Evolutionary conservation across 2,329 filamentous ascomycete genomes (phyloP).

Genomic region (Aspergillus sp.): DNA sequence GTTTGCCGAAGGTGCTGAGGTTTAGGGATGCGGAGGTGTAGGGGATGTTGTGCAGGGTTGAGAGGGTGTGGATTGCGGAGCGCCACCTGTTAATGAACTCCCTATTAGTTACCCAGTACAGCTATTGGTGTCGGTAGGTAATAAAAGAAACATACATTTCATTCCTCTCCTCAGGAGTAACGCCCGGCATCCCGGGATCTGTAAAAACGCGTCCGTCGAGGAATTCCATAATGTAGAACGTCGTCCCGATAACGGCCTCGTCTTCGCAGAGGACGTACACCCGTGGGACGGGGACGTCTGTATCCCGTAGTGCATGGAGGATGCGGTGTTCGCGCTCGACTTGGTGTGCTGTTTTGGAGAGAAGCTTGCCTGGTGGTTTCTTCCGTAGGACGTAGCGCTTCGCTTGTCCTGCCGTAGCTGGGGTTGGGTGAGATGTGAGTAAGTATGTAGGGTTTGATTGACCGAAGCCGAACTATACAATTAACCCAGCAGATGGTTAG

Average conservation of each 20-base stretch:
- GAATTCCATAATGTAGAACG: slow-evolving; percentile 98
- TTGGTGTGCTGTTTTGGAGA: slow-evolving; percentile 92
- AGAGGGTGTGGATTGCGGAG: slow-evolving; percentile 78
- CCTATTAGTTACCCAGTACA: too few species aligned
- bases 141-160: slow-evolving; percentile 72
- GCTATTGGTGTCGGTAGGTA: too few species aligned
- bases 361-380: slow-evolving; percentile 88
- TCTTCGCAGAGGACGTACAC: slow-evolving; percentile 87
- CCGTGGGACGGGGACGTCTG: slow-evolving; percentile 81
- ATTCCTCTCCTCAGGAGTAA: slow-evolving; percentile 66
- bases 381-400: slow-evolving; percentile 87
- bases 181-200: slow-evolving; percentile 76
- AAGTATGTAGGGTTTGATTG: slow-evolving; percentile 98
- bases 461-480: slow-evolving; percentile 92
- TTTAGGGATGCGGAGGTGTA: slow-evolving; percentile 58
- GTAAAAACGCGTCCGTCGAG: slow-evolving; percentile 91
- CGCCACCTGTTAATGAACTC: slow-evolving; percentile 61
- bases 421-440: slow-evolving; percentile 69
- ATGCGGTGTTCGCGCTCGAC: slow-evolving; percentile 95
- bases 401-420: slow-evolving; percentile 55
- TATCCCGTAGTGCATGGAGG: slow-evolving; percentile 75
- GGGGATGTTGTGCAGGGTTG: slow-evolving; percentile 76
- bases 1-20: slow-evolving; percentile 71
- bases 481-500: too few species aligned
- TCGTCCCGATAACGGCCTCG: slow-evolving; percentile 73